Evolutionary conservation across 768 basidiomycete species (phyloP).

Genomic region (Kwoniella sp.): DNA sequence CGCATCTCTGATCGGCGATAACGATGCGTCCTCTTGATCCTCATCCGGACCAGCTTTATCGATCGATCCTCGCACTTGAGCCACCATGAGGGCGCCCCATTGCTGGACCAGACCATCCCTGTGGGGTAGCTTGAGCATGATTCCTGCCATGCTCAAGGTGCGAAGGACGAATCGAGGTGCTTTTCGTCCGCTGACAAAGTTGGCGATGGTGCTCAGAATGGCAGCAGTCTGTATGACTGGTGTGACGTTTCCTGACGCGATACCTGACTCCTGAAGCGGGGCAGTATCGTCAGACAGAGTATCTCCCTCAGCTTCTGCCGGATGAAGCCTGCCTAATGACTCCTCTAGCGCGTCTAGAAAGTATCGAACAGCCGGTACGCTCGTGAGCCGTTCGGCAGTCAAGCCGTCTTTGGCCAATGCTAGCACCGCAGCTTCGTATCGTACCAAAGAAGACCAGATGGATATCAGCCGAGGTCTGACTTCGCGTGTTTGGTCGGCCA

Average conservation of each 20-base stretch:
- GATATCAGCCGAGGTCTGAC: conserved; percentile 23
- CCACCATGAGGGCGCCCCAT: conserved; percentile 41
- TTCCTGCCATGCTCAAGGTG: conserved; percentile 14
- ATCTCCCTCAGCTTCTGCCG: not conserved
- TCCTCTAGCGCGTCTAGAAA: conserved; percentile 23
- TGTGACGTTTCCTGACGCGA: no score
- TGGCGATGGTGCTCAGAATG: conserved; percentile 31
- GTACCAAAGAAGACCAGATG: conserved; percentile 38
- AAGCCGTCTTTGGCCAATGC: conserved; percentile 14
- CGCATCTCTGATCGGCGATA: conserved; percentile 6
- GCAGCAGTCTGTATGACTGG: conserved; percentile 25
- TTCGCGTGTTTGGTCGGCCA: conserved; percentile 3
- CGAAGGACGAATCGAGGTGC: conserved; percentile 17
- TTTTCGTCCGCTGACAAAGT: conserved; percentile 14
- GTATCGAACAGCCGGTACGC: conserved; percentile 16
- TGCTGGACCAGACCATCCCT: conserved; percentile 24
- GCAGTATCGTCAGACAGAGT: not conserved
- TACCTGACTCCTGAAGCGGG: no score
- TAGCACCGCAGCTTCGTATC: conserved; percentile 22
- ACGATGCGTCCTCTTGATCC: not conserved
- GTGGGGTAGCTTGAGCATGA: conserved; percentile 23
- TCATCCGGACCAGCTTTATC: conserved; percentile 8
- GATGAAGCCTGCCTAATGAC: not conserved
- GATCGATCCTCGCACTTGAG: conserved; percentile 25
- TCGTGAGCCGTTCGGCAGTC: conserved; percentile 11